Evolutionary conservation across 2,329 filamentous ascomycete genomes (phyloP).

Genomic region (Phyllosticta citrichinensis): DNA sequence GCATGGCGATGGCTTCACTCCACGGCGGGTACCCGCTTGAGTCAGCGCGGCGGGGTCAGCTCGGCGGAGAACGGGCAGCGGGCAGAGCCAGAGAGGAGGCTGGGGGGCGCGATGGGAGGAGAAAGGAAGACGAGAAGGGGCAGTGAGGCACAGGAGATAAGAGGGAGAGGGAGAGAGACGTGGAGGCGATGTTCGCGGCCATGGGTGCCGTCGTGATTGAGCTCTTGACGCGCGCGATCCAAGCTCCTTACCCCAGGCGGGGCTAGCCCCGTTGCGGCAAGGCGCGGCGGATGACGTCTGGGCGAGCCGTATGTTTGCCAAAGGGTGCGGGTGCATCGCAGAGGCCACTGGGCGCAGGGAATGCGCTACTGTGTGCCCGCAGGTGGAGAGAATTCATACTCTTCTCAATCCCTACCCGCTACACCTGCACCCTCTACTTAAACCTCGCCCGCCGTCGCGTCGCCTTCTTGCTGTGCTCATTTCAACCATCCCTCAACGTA

Average conservation of each 20-base stretch:
- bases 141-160: background rate
- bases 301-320: background rate
- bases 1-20: conserved; percentile 1
- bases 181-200: background rate
- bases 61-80: conserved; percentile 5
- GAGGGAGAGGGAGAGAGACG: background rate
- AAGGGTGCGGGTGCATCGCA: background rate
- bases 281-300: background rate
- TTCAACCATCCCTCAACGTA: conserved; percentile 5
- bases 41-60: conserved; percentile 10
- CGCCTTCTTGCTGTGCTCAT: conserved; percentile 1
- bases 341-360: background rate
- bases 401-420: background rate
- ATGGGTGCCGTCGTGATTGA: background rate
- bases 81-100: background rate
- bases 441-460: background rate
- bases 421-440: background rate
- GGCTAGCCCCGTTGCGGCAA: background rate
- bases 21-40: conserved; percentile 1
- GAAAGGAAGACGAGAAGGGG: background rate
- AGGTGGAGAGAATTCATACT: background rate
- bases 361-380: background rate
- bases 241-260: background rate
- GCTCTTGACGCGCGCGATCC: background rate
- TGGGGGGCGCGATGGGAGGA: background rate